Percentiles rank a stretch among this genome's conserved stretches.
Evolutionary conservation across 1,139 yeast genomes (phyloP).

Genomic region (Wickerhamomyces sp.): DNA sequence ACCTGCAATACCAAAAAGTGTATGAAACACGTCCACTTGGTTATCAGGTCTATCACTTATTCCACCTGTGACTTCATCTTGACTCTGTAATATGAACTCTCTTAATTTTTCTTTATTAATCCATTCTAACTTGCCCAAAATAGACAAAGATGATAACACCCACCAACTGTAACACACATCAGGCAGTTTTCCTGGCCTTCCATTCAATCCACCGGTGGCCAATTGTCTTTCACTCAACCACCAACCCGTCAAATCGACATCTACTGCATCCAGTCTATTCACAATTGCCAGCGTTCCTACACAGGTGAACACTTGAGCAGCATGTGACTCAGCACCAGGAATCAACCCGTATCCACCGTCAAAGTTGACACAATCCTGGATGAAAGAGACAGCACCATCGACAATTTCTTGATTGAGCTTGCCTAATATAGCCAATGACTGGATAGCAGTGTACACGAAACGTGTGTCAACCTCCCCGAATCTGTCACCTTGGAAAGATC

Average conservation of each 20-base stretch:
- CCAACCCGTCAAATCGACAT: slow-evolving; percentile 49
- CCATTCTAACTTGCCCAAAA: slow-evolving; percentile 67
- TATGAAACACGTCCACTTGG: slow-evolving; percentile 89
- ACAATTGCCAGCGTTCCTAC: slow-evolving; percentile 75
- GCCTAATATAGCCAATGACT: slow-evolving; percentile 65
- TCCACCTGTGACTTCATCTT: slow-evolving; percentile 80
- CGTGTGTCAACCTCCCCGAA: slow-evolving; percentile 94
- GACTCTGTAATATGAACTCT: slow-evolving; percentile 68
- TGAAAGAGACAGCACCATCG: slow-evolving; percentile 62
- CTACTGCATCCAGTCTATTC: slow-evolving; percentile 52
- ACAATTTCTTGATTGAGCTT: slow-evolving; percentile 56
- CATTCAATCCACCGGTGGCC: slow-evolving; percentile 89
- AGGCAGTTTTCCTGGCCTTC: slow-evolving; percentile 93
- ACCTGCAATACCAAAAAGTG: slow-evolving; percentile 87
- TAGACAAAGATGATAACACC: slow-evolving; percentile 79
- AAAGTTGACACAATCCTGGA: slow-evolving; percentile 72
- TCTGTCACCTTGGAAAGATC: slow-evolving; percentile 83
- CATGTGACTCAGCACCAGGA: slow-evolving; percentile 95
- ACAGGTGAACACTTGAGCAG: slow-evolving; percentile 90
- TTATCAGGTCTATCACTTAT: slow-evolving; percentile 89
- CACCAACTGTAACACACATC: slow-evolving; percentile 99
- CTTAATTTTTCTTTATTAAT: slow-evolving; percentile 60
- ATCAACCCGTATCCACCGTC: slow-evolving; percentile 95
- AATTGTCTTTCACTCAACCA: slow-evolving; percentile 94
- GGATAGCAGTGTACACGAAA: slow-evolving; percentile 79